Evolutionary conservation across 345 rosid species (phyloP), one percentile per base, ranked within the genome.

Genomic region (Euphorbia lathyris): DNA sequence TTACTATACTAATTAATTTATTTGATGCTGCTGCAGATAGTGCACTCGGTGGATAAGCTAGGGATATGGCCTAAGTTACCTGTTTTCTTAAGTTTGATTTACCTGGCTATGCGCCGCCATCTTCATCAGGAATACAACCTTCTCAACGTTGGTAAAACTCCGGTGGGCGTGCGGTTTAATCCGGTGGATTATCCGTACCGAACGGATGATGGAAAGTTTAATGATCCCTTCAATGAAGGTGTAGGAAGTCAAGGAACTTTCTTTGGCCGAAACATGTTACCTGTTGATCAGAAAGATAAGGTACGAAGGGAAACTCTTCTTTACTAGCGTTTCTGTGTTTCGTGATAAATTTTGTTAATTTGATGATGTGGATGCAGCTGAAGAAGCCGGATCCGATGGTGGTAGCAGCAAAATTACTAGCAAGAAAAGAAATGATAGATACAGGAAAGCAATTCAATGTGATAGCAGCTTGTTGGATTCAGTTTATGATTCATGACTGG

Each of bases 401-500:
- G 45, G 92, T 87, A 12, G 90, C 88, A 25, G 73, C 87, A 23
- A 84, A 79, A 65, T 70, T 87, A n/a, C 56, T 87, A 51, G 76
- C 77, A 58, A 63, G 88, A 50, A 85, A 67, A 62, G 67, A 74
- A 30, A 58, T 77, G 12, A 66, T 60, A 47, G 92, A 85, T 45
- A 84, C 86, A 16, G 92, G 77, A 50, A 85, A 87, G 66, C 92
- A 85, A 40, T 84, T 85, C 78, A 87, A 87, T 65, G 78, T 87
- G 77, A 86, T 87, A 38, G 92, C 90, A 43, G 77, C 84, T 64
- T 79, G 86, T 36, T 85, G 88, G 92, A 84, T 85, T 68, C 90
- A 85, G 60, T 87, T 87, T 71, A 87, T 85, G 92, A 81, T 87
- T 23, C 92, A 87, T 70, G 92, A 87, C 42, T 87, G 92, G 92